A percentile compares a stretch with the other conserved stretches of the same genome.
phyloP scores from a whole-genome alignment of 2,329 filamentous ascomycete species.

The Hymenoscyphus linearis region DNA sequence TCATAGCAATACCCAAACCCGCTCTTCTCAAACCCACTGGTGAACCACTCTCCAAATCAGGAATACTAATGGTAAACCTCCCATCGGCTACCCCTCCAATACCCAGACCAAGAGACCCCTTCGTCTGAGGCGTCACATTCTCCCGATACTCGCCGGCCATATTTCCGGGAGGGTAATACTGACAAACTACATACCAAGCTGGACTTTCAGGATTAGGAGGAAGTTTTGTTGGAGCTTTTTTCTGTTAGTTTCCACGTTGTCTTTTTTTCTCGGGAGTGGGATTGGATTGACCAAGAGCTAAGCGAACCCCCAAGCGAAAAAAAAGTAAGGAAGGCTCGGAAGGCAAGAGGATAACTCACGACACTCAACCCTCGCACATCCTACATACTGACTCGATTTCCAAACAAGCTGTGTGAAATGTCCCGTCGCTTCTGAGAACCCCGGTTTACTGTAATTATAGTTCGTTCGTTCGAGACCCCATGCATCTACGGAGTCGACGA shows the following conservation, averaged over 20 bases:
- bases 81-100: background rate
- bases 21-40: background rate
- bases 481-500: background rate
- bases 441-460: slow-evolving; percentile 5
- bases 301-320: too few species aligned
- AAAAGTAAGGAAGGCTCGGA: too few species aligned
- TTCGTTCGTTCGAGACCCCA: background rate
- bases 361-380: slow-evolving; percentile 5
- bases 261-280: too few species aligned
- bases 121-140: background rate
- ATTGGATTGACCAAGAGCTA: background rate
- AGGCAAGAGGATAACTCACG: background rate
- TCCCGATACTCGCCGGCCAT: background rate
- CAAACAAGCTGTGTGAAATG: slow-evolving; percentile 10
- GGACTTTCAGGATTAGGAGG: background rate
- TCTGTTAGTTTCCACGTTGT: background rate
- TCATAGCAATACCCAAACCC: background rate
- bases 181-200: background rate
- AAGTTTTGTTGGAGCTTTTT: background rate
- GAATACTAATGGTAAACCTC: background rate
- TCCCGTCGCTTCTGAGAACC: background rate
- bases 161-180: background rate
- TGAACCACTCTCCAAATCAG: background rate
- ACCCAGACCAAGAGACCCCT: background rate
- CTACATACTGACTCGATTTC: slow-evolving; percentile 2